Evolutionary conservation across 2,329 filamentous ascomycete genomes (phyloP), one percentile per base, ranked within the genome.

Genomic region (Ophiocordyceps camponoti-saundersi): DNA sequence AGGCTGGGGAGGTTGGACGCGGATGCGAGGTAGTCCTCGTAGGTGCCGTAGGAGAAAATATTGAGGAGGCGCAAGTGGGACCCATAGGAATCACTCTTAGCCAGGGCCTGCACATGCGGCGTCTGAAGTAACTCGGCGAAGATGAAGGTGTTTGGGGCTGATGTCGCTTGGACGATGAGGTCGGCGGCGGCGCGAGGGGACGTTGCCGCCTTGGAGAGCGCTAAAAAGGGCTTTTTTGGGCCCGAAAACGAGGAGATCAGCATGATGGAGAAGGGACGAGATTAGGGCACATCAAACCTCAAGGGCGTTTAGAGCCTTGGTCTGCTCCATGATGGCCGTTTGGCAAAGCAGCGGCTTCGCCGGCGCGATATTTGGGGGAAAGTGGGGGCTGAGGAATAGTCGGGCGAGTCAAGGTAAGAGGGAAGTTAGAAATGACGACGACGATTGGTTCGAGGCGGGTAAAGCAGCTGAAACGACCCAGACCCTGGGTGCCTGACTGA

Each of bases 21-120:
- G n/a, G 64, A 60, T 22, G 52, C 50, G 21, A 53, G 58, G 69
- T 95, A 95, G 55, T 82, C 77, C 49, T 75, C 68, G 70, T 87
- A 95, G 49, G 87, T 95, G 50, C 90, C 92, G 72, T 92, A 87
- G 49, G 88, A 85, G 65, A 98, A 98, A 57, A 93, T 81, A 63
- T 89, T 75, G 42, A 98, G 80, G 15, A 94, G 73, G 2, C 70
- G 76, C 45, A 92, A 71, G 63, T 86, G 66, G 3, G 67, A 55
- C 2, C 71, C 66, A 56, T 82, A 77, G 44, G 93, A 82, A 34
- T 72, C 60, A 10, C 62, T 61, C 39, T 77, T 61, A 39, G 70
- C 70, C 42, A 96, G 79, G 13, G 77, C 73, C 63, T 92, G 84
- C 53, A 96, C 80, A 55, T 86, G 79, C 0, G 85, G 79, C 1